A percentile compares a stretch with the other conserved stretches of the same genome.
Evolutionary conservation across 2,329 filamentous ascomycete genomes (phyloP).

Genomic region (Stagonosporopsis chrysanthemi): DNA sequence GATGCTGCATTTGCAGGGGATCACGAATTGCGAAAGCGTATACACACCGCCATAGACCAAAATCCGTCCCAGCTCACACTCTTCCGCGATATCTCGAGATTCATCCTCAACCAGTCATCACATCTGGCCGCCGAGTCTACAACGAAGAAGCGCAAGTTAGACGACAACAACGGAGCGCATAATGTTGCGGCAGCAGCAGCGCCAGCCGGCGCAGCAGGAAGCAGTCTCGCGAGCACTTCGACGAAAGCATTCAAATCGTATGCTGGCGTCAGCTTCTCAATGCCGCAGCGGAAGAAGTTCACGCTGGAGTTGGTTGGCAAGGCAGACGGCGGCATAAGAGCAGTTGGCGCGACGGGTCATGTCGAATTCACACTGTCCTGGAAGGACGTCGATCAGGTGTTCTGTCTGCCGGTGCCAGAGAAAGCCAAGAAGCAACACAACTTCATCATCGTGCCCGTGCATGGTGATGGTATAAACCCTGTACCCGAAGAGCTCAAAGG

Average conservation of each 20-base stretch:
- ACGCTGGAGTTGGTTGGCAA: slow-evolving; percentile 63
- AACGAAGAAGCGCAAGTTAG: slow-evolving; percentile 51
- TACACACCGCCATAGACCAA: slow-evolving; percentile 49
- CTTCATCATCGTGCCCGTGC: slow-evolving; percentile 66
- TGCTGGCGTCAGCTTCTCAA: slow-evolving; percentile 65
- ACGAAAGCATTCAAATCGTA: slow-evolving; percentile 42
- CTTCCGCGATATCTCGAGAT: slow-evolving; percentile 49
- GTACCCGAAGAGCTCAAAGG: slow-evolving; percentile 50
- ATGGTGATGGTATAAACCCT: slow-evolving; percentile 58
- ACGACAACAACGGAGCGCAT: slow-evolving; percentile 33
- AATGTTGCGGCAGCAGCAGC: slow-evolving; percentile 19
- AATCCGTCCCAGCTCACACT: slow-evolving; percentile 42
- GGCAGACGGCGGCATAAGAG: slow-evolving; percentile 55
- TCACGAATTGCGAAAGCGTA: slow-evolving; percentile 47
- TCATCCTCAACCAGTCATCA: slow-evolving; percentile 40
- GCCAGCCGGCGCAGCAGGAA: slow-evolving; percentile 4
- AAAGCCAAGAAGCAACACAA: slow-evolving; percentile 70
- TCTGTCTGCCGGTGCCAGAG: slow-evolving; percentile 70
- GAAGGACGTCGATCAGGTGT: slow-evolving; percentile 63
- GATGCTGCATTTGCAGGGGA: slow-evolving; percentile 46
- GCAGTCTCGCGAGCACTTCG: slow-evolving; percentile 31
- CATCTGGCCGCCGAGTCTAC: slow-evolving; percentile 36
- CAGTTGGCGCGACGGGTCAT: slow-evolving; percentile 58
- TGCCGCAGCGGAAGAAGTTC: slow-evolving; percentile 70
- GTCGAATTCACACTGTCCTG: slow-evolving; percentile 63